Base-by-base conservation (phyloP, 1,284 basidiomycete species). In the Malassezia sp. region DNA sequence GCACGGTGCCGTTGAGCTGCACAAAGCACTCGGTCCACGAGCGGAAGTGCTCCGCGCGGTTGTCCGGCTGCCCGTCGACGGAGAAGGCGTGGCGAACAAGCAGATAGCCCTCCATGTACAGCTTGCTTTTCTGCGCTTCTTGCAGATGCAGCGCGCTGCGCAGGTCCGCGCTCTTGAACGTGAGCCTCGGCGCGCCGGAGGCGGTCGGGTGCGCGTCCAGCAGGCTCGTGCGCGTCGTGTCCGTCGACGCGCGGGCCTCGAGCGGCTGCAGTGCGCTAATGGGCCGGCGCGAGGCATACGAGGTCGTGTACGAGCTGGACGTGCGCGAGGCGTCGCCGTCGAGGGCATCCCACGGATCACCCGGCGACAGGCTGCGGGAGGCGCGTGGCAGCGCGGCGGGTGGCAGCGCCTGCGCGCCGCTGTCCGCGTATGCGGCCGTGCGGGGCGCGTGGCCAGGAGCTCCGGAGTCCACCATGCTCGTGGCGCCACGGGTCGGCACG, bases 1-100 rank as follows among this genome's bases (percentile, higher is more conserved):
- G 77, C 7, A 86, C 89, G 7, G 88, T 93, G 5, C 89, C 89
- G 33, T 84, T 84, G 22, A 95, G 76, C 73, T 95, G 89, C 1
- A 84, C 84, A 8, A 91, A 69, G 54, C 66, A 69, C 34, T 67
- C 55, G 39, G 58, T 51, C 66, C 66, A 69, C 6, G 53, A 39
- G 21, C 52, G 49, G 45, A 59, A 60, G 5, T 54, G 55, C 38
- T 67, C 63, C 15, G 48, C 42, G 22, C 54, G 48, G 42, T 61
- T 54, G 14, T 63, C 50, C 1, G 66, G 57, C 41, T 61, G 65
- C 8, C 66, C 66, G 38, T 69, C 62, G 18, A 65, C 54, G 20
- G 41, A 50, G 22, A 61, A 55, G n/a, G 63, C 61, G 41, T 66
- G 63, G 28, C 63, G 53, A 26, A 60, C 53, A 40, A 59, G 59